These are phyloP conservation scores for Suillus variegatus DNA, from an alignment of 768 basidiomycete genomes.

Conservation along the genomic window DNA sequence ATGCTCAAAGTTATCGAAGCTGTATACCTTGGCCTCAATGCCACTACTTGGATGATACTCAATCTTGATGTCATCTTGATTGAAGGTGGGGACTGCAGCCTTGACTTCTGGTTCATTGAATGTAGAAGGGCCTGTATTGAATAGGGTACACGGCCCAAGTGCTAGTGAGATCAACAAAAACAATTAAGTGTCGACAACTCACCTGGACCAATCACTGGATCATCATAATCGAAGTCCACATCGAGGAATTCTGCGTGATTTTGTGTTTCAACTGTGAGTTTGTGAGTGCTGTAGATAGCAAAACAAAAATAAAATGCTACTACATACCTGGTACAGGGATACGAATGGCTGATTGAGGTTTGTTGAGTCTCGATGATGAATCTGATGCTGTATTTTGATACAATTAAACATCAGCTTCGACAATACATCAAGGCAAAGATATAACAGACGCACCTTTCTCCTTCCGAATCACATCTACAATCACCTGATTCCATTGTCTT, in stretches of 20 bases:
- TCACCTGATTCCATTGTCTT: background rate
- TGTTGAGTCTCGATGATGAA: background rate
- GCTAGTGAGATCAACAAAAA: too few species aligned
- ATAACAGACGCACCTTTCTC: background rate
- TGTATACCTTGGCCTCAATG: conserved; percentile 8
- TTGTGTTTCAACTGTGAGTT: background rate
- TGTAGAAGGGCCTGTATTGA: too few species aligned
- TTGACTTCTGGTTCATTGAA: too few species aligned
- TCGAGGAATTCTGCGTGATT: background rate
- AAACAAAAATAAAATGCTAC: background rate
- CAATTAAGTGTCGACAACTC: too few species aligned
- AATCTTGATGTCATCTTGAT: too few species aligned
- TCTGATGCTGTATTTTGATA: background rate
- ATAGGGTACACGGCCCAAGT: too few species aligned
- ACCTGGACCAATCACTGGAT: too few species aligned
- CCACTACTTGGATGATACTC: conserved; percentile 25
- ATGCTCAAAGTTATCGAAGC: conserved; percentile 18
- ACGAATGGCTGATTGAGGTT: background rate
- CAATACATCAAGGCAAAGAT: background rate
- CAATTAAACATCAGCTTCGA: background rate
- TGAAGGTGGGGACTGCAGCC: too few species aligned
- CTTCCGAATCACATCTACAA: background rate
- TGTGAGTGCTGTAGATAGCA: background rate
- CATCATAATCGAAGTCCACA: too few species aligned
- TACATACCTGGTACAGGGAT: background rate